Evolutionary conservation across 73 alveolate genomes (phyloP), one percentile per base, ranked within the genome.

Genomic region (Paramecium tetraurelia): DNA sequence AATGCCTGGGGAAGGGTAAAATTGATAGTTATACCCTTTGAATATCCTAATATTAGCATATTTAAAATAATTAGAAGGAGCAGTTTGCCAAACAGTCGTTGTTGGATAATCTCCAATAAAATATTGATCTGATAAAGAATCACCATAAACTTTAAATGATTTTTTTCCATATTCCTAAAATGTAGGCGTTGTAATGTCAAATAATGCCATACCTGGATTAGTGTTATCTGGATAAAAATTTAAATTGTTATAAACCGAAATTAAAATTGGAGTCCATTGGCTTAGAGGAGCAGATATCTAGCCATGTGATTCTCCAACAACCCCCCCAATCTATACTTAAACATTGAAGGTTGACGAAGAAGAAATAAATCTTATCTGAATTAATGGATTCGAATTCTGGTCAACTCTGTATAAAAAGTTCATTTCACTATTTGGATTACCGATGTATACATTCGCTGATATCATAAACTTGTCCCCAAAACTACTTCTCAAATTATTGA

Each of bases 101-200:
- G 85, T 35, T 33, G 85, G 85, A 35, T 68, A 68, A 24, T 68
- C 85, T 68, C 85, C 85, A 22, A 68, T 68, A 12, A 31, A 68
- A n/a, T 68, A 68, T 29, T 33, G 27, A 68, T 68, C 85, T 5
- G 85, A 68, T 68, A 35, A 20, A 16, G 85, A 68, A 6, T 68
- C 85, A 14, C 48, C 14, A 20, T 21, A 68, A 68, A 68, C 6
- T 68, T 14, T 35, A 68, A 14, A 68, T 29, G 85, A 20, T 68
- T 35, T 68, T 68, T 33, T 35, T 24, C 85, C 85, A 14, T 33
- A 29, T 14, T 68, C 48, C 11, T 68, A 68, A 35, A 68, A 68
- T 18, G 24, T 3, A 7, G 41, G 18, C 0, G 85, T 68, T 2
- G 27, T 14, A 31, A 68, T 24, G 27, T 68, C 85, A 68, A 68